A percentile compares a stretch with the other conserved stretches of the same genome.
phyloP scores from a whole-genome alignment of 2,329 filamentous ascomycete genomes.

The Biscogniauxia marginata region DNA sequence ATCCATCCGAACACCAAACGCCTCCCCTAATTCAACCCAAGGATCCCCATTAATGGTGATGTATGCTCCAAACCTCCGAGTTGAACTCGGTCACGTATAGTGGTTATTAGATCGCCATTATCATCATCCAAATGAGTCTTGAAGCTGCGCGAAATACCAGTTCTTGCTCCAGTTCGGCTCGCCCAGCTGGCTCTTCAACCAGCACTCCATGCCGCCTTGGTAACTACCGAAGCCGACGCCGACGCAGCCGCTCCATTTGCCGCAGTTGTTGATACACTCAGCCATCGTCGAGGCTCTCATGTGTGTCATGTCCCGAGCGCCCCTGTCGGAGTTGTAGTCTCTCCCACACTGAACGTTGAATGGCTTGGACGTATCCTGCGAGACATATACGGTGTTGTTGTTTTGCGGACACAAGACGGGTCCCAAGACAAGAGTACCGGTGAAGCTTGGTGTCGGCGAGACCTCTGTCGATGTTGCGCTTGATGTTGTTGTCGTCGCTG shows the following conservation, averaged over 20 bases:
- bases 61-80: no score
- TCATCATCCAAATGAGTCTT: no score
- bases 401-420: slow-evolving; percentile 19
- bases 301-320: slow-evolving; percentile 16
- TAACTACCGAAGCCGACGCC: slow-evolving; percentile 20
- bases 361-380: slow-evolving; percentile 15
- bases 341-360: slow-evolving; percentile 24
- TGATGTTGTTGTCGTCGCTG: slow-evolving; percentile 6
- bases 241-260: slow-evolving; percentile 12
- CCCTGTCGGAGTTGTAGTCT: slow-evolving; percentile 19
- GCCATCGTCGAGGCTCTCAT: slow-evolving; percentile 15
- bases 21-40: no score
- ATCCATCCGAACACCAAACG: no score
- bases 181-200: slow-evolving; percentile 22
- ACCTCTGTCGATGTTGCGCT: slow-evolving; percentile 8
- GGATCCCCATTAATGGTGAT: no score
- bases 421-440: slow-evolving; percentile 8
- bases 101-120: no score
- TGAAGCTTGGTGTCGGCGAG: slow-evolving; percentile 19
- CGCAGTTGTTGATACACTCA: slow-evolving; percentile 19
- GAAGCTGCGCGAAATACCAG: slow-evolving; percentile 24
- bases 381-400: slow-evolving; percentile 22
- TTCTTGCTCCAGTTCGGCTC: slow-evolving; percentile 13
- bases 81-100: no score
- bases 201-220: slow-evolving; percentile 14